Evolutionary conservation across 2,329 filamentous ascomycete species (phyloP), one percentile per base, ranked within the genome.

Genomic region (Graphilbum ipis-grandicollis): DNA sequence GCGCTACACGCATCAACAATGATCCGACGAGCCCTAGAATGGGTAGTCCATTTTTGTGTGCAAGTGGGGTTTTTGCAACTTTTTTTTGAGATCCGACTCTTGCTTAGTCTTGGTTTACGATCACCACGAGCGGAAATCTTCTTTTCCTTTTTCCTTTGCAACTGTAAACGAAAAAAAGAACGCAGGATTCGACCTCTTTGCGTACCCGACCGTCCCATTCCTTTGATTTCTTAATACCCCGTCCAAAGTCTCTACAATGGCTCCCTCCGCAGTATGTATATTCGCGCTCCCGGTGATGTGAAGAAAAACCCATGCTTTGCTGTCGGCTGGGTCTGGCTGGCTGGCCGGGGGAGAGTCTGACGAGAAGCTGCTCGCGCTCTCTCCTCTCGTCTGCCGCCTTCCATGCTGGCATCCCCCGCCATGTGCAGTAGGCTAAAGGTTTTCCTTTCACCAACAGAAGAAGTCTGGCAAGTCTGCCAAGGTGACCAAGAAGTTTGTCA

Each of bases 401-500:
- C n/a, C n/a, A n/a, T n/a, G n/a, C n/a, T n/a, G n/a, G n/a, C n/a
- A n/a, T 23, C 10, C 31, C 22, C 19, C 8, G 10, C 63, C 63
- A 66, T 65, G 57, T 73, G 74, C 86, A 96, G 88, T 93, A 94
- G 88, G 90, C 86, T 94, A 88, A 92, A 72, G 68, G 62, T 63
- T 63, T 62, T 57, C 60, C 37, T 62, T 54, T 54, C 44, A 44
- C 38, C 48, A 73, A 54, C 57, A 71, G 67, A 72, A 72, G 67
- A 72, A 83, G 68, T 60, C 68, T 54, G 65, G 59, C 60, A 76
- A 78, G 70, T 56, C 57, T 55, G 57, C 56, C 57, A 86, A 86
- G 75, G 64, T 77, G 56, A 85, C 80, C 58, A 85, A 86, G 74
- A 88, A 86, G 88, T 98, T 84, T 79, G 79, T 93, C 72, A 96